Conservation (phyloP, 176 grass and related monocot species). For the Oryza rufipogon region DNA sequence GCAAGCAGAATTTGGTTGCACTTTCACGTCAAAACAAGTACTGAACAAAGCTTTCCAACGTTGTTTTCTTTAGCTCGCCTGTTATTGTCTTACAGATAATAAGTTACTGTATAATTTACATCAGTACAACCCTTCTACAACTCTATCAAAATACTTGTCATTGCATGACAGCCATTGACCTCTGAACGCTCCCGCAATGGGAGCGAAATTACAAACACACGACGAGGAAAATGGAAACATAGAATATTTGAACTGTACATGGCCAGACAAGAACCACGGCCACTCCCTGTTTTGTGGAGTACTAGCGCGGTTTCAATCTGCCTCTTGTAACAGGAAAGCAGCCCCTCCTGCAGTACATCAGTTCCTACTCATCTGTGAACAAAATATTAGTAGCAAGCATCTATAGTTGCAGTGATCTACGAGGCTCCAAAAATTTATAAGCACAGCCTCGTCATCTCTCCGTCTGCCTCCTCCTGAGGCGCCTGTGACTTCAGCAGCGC, state of each 20-base stretch:
- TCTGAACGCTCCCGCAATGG: conserved; percentile 18
- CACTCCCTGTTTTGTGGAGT: conserved; percentile 39
- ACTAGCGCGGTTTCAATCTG: conserved; percentile 19
- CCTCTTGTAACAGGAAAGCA: not conserved
- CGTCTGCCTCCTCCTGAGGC: conserved; percentile 44
- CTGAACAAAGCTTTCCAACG: conserved; percentile 1
- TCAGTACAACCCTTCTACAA: conserved; percentile 24
- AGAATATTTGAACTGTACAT: conserved; percentile 16
- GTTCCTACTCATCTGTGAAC: conserved; percentile 24
- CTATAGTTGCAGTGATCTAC: not conserved
- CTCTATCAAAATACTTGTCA: conserved; percentile 7
- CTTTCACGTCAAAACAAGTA: conserved; percentile 12
- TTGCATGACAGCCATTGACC: conserved; percentile 19
- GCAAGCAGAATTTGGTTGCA: not conserved
- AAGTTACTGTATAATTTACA: conserved; percentile 38
- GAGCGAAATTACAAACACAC: conserved; percentile 18
- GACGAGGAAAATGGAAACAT: conserved; percentile 38
- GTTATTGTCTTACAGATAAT: conserved; percentile 24
- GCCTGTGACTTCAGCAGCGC: conserved; percentile 1
- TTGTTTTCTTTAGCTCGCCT: not conserved
- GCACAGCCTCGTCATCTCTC: conserved; percentile 70
- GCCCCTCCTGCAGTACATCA: not conserved
- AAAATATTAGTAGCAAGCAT: not conserved
- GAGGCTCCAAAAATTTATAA: conserved; percentile 42
- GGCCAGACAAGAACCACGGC: not conserved